Percentiles rank a stretch among this genome's conserved stretches.
These are phyloP conservation scores for Clonostachys chloroleuca DNA, from an alignment of 2,329 filamentous ascomycete species.

Conservation along the genomic window DNA sequence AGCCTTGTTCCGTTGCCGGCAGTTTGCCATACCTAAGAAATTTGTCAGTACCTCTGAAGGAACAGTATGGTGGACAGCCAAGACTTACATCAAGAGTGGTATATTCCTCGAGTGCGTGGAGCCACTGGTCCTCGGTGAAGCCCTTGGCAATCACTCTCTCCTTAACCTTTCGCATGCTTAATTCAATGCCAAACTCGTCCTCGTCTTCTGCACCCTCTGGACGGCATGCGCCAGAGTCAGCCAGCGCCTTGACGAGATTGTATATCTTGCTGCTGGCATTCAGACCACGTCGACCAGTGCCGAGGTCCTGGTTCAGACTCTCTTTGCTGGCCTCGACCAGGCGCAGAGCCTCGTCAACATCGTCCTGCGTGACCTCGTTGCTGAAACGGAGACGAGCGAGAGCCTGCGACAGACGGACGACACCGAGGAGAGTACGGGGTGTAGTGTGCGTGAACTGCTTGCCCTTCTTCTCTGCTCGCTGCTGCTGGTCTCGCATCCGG, in stretches of 20 bases:
- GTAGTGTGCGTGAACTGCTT: slow-evolving; percentile 94
- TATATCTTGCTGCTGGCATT: slow-evolving; percentile 90
- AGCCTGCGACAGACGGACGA: slow-evolving; percentile 89
- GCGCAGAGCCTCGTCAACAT: slow-evolving; percentile 91
- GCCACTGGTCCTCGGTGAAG: slow-evolving; percentile 92
- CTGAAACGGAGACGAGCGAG: slow-evolving; percentile 89
- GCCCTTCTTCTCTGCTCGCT: slow-evolving; percentile 84
- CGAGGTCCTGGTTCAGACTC: slow-evolving; percentile 71
- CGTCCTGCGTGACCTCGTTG: slow-evolving; percentile 78
- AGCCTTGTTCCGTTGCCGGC: slow-evolving; percentile 65
- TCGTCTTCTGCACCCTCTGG: slow-evolving; percentile 61
- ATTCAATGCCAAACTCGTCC: slow-evolving; percentile 53
- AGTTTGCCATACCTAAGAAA: slow-evolving; percentile 70
- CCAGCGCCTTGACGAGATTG: slow-evolving; percentile 85
- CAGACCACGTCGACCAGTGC: slow-evolving; percentile 57
- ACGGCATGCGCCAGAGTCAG: slow-evolving; percentile 80
- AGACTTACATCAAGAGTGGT: slow-evolving; percentile 79
- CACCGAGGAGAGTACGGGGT: slow-evolving; percentile 86
- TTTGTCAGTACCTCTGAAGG: not conserved
- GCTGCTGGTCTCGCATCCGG: slow-evolving; percentile 86
- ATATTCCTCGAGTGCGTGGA: slow-evolving; percentile 84
- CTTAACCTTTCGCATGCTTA: slow-evolving; percentile 84
- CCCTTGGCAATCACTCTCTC: slow-evolving; percentile 93
- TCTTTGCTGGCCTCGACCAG: slow-evolving; percentile 93
- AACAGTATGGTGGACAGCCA: not conserved